Conservation (phyloP, 768 basidiomycete species). For the Termitomyces bulborhizus region DNA sequence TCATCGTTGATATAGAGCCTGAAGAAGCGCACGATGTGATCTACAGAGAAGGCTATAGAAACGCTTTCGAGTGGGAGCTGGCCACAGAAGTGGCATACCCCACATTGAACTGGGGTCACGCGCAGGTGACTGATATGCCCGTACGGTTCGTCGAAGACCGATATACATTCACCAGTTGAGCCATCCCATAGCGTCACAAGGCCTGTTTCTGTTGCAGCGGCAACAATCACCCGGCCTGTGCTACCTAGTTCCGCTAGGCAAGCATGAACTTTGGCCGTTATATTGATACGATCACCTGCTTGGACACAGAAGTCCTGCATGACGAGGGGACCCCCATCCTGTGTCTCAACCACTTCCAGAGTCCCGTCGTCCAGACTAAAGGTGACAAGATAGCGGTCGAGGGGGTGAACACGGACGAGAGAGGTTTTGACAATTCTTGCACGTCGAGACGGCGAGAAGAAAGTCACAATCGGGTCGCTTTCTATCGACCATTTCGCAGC, state of each 20-base stretch:
- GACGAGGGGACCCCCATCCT: conserved; percentile 35
- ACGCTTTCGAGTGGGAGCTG: conserved; percentile 63
- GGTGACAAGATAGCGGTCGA: conserved; percentile 43
- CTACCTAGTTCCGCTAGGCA: conserved; percentile 48
- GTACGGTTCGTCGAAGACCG: conserved; percentile 52
- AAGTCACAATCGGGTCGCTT: conserved; percentile 22
- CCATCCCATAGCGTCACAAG: conserved; percentile 75
- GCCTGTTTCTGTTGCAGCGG: conserved; percentile 58
- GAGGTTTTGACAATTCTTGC: conserved; percentile 40
- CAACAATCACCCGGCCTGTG: conserved; percentile 46
- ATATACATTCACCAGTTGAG: conserved; percentile 55
- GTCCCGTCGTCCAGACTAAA: conserved; percentile 64
- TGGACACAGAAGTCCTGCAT: conserved; percentile 42
- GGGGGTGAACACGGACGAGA: conserved; percentile 41
- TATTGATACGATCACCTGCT: conserved; percentile 54
- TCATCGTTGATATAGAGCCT: conserved; percentile 54
- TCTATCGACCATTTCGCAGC: conserved; percentile 50
- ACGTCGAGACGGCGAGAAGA: conserved; percentile 37
- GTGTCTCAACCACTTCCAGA: conserved; percentile 54
- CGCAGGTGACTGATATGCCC: conserved; percentile 57
- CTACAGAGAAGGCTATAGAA: conserved; percentile 59
- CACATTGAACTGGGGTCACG: conserved; percentile 45
- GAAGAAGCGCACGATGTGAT: conserved; percentile 57
- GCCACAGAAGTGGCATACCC: conserved; percentile 66
- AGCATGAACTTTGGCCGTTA: conserved; percentile 46